Evolutionary conservation across 164 flowering plant genomes (phyloP).

Genomic region (Pachysandra terminalis): DNA sequence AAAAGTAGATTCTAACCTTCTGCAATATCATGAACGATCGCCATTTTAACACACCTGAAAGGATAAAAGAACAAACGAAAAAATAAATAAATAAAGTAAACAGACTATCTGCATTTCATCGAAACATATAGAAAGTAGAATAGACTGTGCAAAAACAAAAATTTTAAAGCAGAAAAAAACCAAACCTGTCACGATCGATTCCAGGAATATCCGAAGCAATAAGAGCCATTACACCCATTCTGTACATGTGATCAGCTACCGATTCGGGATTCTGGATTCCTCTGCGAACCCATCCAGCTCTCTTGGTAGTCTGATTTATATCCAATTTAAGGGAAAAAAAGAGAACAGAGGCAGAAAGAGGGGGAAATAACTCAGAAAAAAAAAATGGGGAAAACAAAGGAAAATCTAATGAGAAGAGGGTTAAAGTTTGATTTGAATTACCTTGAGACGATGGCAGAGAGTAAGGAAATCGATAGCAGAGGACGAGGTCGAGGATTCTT

Average conservation of each 20-base stretch:
- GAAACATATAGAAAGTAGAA: background rate
- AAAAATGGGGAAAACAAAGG: too few relatives aligned
- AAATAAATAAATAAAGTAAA: background rate
- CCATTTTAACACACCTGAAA: slow-evolving; percentile 89
- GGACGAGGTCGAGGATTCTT: slow-evolving; percentile 23
- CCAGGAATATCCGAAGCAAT: slow-evolving; percentile 76
- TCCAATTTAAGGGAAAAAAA: slow-evolving; percentile 1
- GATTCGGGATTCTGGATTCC: slow-evolving; percentile 78
- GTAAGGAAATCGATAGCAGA: slow-evolving; percentile 78
- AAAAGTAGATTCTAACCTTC: slow-evolving; percentile 53
- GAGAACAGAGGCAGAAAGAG: background rate
- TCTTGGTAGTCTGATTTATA: slow-evolving; percentile 62
- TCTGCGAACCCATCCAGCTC: slow-evolving; percentile 84
- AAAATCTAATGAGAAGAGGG: background rate
- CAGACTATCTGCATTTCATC: background rate
- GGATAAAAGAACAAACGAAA: background rate
- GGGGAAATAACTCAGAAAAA: background rate
- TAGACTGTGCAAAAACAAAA: slow-evolving; percentile 5
- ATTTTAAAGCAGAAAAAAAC: slow-evolving; percentile 3
- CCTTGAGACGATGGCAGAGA: slow-evolving; percentile 79
- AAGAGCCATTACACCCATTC: slow-evolving; percentile 95
- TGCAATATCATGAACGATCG: slow-evolving; percentile 96
- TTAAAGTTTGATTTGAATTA: background rate
- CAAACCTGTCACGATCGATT: slow-evolving; percentile 75
- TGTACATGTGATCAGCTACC: slow-evolving; percentile 94